Conservation (phyloP, 1,139 yeast genomes). For the Ogataea hybrid region DNA sequence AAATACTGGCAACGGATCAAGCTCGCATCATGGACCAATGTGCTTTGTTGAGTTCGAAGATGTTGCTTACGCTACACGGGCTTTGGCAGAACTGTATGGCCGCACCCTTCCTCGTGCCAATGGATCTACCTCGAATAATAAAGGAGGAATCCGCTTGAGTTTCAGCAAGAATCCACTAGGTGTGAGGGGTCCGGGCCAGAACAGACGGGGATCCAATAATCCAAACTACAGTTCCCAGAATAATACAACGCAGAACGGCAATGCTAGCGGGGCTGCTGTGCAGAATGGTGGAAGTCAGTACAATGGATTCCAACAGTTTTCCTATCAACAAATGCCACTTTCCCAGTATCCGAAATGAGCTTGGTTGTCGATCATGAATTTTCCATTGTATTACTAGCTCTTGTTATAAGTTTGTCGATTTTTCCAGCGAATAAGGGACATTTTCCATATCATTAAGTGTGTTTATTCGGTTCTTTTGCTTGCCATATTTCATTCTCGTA, state of each 20-base stretch:
- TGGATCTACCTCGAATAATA: constrained; percentile 43
- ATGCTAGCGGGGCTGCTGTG: constrained; percentile 7
- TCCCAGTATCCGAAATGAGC: constrained; percentile 21
- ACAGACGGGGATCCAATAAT: constrained; percentile 26
- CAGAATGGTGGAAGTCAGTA: constrained; percentile 11
- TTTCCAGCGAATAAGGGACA: constrained; percentile 7
- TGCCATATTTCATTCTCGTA: constrained; percentile 4
- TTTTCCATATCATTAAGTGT: constrained; percentile 7
- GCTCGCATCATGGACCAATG: constrained; percentile 88
- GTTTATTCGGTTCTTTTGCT: constrained; percentile 8
- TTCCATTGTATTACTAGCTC: constrained; percentile 10
- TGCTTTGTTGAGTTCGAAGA: constrained; percentile 98
- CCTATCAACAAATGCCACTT: constrained; percentile 21
- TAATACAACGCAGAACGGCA: constrained; percentile 11
- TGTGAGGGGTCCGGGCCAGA: constrained; percentile 64
- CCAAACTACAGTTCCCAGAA: constrained; percentile 12
- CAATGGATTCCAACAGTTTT: constrained; percentile 17
- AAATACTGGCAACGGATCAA: constrained; percentile 37
- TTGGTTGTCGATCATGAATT: not conserved
- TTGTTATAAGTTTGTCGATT: constrained; percentile 5
- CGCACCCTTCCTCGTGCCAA: constrained; percentile 68
- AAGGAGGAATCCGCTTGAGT: constrained; percentile 92
- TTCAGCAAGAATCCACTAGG: constrained; percentile 96
- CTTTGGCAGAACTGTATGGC: constrained; percentile 91
- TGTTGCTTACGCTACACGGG: constrained; percentile 89